Conservation (phyloP, 1,139 yeast species). For the Saccharomyces pastorianus region DNA sequence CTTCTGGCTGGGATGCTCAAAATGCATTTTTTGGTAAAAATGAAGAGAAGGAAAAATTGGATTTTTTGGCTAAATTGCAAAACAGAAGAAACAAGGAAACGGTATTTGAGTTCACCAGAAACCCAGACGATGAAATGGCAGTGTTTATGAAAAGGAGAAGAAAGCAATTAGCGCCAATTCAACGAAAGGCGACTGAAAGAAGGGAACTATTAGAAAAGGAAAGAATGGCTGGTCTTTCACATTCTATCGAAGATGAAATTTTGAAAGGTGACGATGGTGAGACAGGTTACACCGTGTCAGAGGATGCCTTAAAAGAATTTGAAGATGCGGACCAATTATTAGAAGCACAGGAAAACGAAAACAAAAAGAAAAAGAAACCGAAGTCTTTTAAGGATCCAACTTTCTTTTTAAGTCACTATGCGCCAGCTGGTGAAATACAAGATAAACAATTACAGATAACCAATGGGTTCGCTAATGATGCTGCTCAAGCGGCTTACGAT, state of each 20-base stretch:
- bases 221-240: slow-evolving; percentile 66
- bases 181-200: slow-evolving; percentile 66
- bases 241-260: slow-evolving; percentile 64
- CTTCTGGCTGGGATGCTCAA: slow-evolving; percentile 85
- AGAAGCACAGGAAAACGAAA: slow-evolving; percentile 31
- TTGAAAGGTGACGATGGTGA: slow-evolving; percentile 47
- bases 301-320: slow-evolving; percentile 48
- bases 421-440: slow-evolving; percentile 71
- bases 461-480: slow-evolving; percentile 74
- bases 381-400: slow-evolving; percentile 68
- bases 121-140: slow-evolving; percentile 62
- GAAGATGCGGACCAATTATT: slow-evolving; percentile 55
- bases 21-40: slow-evolving; percentile 70
- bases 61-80: slow-evolving; percentile 60
- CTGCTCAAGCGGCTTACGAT: slow-evolving; percentile 78
- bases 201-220: slow-evolving; percentile 64
- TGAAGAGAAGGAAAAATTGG: slow-evolving; percentile 64
- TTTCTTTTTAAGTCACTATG: slow-evolving; percentile 82
- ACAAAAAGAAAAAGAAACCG: slow-evolving; percentile 25
- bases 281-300: slow-evolving; percentile 48
- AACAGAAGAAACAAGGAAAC: slow-evolving; percentile 74
- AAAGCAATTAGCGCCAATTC: slow-evolving; percentile 80
- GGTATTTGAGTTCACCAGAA: slow-evolving; percentile 76
- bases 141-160: slow-evolving; percentile 82
- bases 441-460: slow-evolving; percentile 65